A percentile compares a stretch with the other conserved stretches of the same genome.
Conservation (phyloP, 148 eudicot genomes). For the Cornus florida region DNA sequence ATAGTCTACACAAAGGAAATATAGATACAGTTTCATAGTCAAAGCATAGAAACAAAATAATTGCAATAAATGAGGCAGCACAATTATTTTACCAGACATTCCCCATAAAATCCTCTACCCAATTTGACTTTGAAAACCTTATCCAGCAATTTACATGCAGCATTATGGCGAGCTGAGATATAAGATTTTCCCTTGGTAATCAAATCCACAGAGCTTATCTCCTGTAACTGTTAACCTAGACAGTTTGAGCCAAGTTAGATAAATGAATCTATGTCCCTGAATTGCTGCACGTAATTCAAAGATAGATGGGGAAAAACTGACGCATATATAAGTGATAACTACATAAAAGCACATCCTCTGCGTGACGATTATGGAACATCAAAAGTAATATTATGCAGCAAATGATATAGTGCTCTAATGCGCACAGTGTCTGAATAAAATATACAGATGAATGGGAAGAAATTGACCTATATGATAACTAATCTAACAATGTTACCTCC, state of each 20-base stretch:
- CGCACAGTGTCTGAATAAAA: neutral
- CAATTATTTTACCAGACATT: conserved; percentile 65
- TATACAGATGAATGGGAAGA: conserved; percentile 3
- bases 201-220: conserved; percentile 45
- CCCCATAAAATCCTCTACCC: conserved; percentile 87
- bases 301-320: neutral
- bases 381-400: neutral
- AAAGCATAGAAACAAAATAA: neutral
- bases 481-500: neutral
- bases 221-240: conserved; percentile 45
- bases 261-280: neutral
- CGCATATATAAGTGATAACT: neutral
- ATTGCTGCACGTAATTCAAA: neutral
- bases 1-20: neutral
- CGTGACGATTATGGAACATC: neutral
- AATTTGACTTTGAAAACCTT: conserved; percentile 66
- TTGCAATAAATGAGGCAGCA: neutral
- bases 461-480: neutral
- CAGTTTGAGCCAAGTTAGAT: conserved; percentile 11
- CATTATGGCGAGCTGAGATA: conserved; percentile 40
- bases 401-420: neutral
- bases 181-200: conserved; percentile 54
- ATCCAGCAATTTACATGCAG: conserved; percentile 45
- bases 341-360: neutral
- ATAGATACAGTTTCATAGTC: neutral